Base-by-base conservation (phyloP, 2,329 filamentous ascomycete genomes). In the Capronia americana region DNA sequence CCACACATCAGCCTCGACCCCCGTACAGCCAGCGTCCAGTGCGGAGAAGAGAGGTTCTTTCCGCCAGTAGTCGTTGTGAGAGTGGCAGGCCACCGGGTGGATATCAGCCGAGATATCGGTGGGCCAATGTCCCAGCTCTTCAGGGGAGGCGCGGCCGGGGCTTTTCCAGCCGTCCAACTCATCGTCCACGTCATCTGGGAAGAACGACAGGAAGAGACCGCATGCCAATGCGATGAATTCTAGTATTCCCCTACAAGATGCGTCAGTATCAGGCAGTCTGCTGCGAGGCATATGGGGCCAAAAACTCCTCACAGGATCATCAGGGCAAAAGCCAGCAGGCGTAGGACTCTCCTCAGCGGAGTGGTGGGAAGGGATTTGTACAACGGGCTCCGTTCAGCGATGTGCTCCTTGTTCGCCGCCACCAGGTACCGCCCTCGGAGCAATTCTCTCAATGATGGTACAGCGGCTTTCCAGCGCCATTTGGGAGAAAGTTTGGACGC, bases 11-110 rank as follows among this genome's bases (percentile, higher is more conserved):
- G 85, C 85, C 76, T 87, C 85, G 20, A 87, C 82, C 34, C 85
- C 79, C 12, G 82, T 80, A 72, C 85, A 87, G 51, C 85, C 85
- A 26, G 80, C 83, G 64, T 80, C 77, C 0, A 87, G 76, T 11
- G 85, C 85, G n/a, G 84, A 84, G 72, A 81, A 86, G 0, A 87
- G 78, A 0, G 85, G 85, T 0, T 85, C 78, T 1, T 77, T 78
- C 8, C 84, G 82, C 84, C 84, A 86, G 74, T 87, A 87, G 73
- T 87, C 85, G 71, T 87, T 87, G 71, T 87, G 85, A 2, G 84
- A 86, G 70, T 87, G 85, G 66, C 84, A 86, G 34, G 77, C 78
- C 12, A 84, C 80, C 0, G 85, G 83, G 1, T 76, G 73, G 34
- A 85, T 80, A 65, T 83, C 82, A 24, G 79, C 79, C 3, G 83